A percentile compares a stretch with the other conserved stretches of the same genome.
Evolutionary conservation across 2,329 filamentous ascomycete species (phyloP).

Genomic region (Metarhizium robertsii): DNA sequence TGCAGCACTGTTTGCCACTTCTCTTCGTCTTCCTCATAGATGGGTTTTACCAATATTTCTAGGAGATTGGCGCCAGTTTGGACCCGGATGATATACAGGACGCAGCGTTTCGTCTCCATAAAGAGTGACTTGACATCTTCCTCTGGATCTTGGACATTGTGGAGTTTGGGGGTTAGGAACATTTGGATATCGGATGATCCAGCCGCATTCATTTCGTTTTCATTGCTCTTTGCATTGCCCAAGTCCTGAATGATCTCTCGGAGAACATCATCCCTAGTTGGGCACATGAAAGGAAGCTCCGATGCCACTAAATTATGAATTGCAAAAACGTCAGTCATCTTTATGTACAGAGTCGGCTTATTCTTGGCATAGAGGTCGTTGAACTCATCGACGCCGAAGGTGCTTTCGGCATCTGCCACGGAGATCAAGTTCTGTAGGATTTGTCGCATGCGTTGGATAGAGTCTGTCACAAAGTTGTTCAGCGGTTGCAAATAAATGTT

Average conservation of each 20-base stretch:
- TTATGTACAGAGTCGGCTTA: slow-evolving; percentile 98
- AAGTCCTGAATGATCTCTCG: slow-evolving; percentile 89
- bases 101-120: slow-evolving; percentile 96
- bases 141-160: slow-evolving; percentile 86
- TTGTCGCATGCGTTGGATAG: slow-evolving; percentile 66
- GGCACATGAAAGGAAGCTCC: slow-evolving; percentile 70
- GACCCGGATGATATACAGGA: slow-evolving; percentile 94
- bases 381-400: slow-evolving; percentile 98
- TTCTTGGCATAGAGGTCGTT: slow-evolving; percentile 95
- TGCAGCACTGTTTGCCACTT: slow-evolving; percentile 75
- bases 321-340: slow-evolving; percentile 94
- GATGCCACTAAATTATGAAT: slow-evolving; percentile 82
- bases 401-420: slow-evolving; percentile 76
- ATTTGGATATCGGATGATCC: slow-evolving; percentile 84
- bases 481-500: slow-evolving; percentile 93
- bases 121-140: slow-evolving; percentile 86
- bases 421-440: slow-evolving; percentile 72
- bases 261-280: slow-evolving; percentile 74
- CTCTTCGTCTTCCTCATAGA: slow-evolving; percentile 76
- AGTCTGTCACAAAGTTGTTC: slow-evolving; percentile 83
- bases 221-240: slow-evolving; percentile 92
- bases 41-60: slow-evolving; percentile 88
- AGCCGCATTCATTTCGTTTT: slow-evolving; percentile 82
- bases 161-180: slow-evolving; percentile 80
- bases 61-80: slow-evolving; percentile 88